phyloP scores from a whole-genome alignment of 805 yeast genomes.

The Candida caryicola region DNA sequence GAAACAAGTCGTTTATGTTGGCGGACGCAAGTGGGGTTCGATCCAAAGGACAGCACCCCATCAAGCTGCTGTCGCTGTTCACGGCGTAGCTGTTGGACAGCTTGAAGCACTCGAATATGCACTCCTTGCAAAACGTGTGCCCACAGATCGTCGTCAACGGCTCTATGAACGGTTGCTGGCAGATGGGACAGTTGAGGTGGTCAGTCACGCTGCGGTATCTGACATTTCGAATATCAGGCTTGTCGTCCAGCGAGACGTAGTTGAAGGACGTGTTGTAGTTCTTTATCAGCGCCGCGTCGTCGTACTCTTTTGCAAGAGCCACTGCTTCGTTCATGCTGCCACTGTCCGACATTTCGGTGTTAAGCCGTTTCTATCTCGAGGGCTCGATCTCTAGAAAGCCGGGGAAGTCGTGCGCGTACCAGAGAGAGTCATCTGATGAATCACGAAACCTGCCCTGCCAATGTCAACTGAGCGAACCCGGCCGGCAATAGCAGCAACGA shows the following conservation, averaged over 20 bases:
- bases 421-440: neutral
- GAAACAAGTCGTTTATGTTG: constrained; percentile 34
- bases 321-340: neutral
- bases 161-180: constrained; percentile 58
- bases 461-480: neutral
- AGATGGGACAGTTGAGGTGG: constrained; percentile 54
- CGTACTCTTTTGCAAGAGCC: too few relatives aligned
- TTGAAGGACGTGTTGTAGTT: constrained; percentile 16
- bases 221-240: constrained; percentile 30
- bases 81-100: constrained; percentile 25
- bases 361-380: neutral
- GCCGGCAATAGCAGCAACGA: neutral
- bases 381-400: neutral
- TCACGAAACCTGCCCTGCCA: neutral
- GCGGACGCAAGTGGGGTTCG: constrained; percentile 44
- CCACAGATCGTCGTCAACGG: constrained; percentile 53
- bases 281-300: constrained; percentile 3
- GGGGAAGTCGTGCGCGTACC: constrained; percentile 5
- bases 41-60: constrained; percentile 57
- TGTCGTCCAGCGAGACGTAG: constrained; percentile 9
- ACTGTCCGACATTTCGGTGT: neutral
- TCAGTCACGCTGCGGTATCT: constrained; percentile 30
- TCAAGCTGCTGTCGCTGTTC: constrained; percentile 6
- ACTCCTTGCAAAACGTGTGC: constrained; percentile 16
- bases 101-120: constrained; percentile 19